Conservation (phyloP, 2,329 filamentous ascomycete species). For the Metarhizium rileyi region DNA sequence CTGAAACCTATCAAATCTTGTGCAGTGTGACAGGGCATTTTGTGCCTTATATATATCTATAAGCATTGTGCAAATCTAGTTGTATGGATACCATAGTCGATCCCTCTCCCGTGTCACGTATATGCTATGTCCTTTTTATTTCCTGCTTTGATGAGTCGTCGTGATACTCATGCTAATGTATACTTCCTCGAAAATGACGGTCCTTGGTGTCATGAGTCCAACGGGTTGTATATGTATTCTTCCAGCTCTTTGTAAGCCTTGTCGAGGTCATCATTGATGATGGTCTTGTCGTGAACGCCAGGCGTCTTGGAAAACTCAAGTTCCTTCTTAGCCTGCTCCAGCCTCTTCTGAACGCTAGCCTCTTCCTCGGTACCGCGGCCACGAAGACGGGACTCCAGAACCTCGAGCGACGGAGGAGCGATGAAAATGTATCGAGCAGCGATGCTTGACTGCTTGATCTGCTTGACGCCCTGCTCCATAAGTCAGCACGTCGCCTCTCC, state of each 20-base stretch:
- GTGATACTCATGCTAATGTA: neutral
- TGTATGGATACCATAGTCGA: neutral
- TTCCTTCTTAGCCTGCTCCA: conserved; percentile 64
- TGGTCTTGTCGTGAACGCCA: conserved; percentile 37
- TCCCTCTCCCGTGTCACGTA: neutral
- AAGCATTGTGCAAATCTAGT: neutral
- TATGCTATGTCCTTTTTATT: neutral
- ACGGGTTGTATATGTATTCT: conserved; percentile 33
- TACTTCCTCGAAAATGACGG: neutral
- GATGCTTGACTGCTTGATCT: conserved; percentile 69
- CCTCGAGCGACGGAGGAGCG: conserved; percentile 64
- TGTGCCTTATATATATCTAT: neutral
- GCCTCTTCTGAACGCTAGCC: conserved; percentile 56
- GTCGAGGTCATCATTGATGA: conserved; percentile 35
- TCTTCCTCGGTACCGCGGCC: conserved; percentile 72
- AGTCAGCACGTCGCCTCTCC: neutral
- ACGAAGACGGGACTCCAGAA: conserved; percentile 64
- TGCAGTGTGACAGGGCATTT: neutral
- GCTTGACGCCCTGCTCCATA: conserved; percentile 61
- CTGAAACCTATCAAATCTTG: conserved; percentile 1
- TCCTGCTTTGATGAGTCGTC: neutral
- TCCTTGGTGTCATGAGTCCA: conserved; percentile 7
- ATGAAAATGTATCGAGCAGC: conserved; percentile 78
- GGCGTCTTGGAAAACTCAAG: conserved; percentile 60
- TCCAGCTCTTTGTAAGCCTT: conserved; percentile 45